A percentile compares a stretch with the other conserved stretches of the same genome.
Evolutionary conservation across 768 basidiomycete genomes (phyloP).

Genomic region (Mycena metata): DNA sequence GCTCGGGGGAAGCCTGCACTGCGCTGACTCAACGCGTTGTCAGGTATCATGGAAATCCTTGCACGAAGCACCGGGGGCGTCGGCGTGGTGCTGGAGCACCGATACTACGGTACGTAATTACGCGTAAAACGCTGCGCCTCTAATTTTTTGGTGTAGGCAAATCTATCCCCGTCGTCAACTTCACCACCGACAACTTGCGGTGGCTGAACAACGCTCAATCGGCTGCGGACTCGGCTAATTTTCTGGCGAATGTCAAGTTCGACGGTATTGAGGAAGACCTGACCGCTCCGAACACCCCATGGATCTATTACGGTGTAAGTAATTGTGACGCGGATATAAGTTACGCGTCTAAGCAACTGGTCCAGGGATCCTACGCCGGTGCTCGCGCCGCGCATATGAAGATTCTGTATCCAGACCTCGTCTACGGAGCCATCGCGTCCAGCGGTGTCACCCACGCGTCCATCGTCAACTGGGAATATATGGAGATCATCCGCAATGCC

Average conservation of each 20-base stretch:
- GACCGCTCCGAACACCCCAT: slow-evolving; percentile 80
- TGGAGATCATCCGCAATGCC: slow-evolving; percentile 81
- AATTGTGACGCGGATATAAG: neutral
- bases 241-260: slow-evolving; percentile 87
- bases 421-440: slow-evolving; percentile 90
- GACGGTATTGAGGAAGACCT: slow-evolving; percentile 77
- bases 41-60: slow-evolving; percentile 86
- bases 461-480: slow-evolving; percentile 89
- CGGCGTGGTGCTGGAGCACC: slow-evolving; percentile 92
- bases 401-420: slow-evolving; percentile 88
- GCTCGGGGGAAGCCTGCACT: neutral
- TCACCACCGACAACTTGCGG: slow-evolving; percentile 86
- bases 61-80: slow-evolving; percentile 89
- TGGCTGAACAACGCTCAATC: slow-evolving; percentile 94
- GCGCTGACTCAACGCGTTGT: neutral
- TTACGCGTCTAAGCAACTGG: slow-evolving; percentile 13
- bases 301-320: slow-evolving; percentile 93
- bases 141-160: slow-evolving; percentile 58
- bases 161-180: slow-evolving; percentile 81
- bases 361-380: slow-evolving; percentile 90
- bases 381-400: slow-evolving; percentile 95
- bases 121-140: slow-evolving; percentile 1
- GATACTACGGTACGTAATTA: slow-evolving; percentile 78
- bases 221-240: slow-evolving; percentile 91
- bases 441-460: slow-evolving; percentile 92